Conservation (phyloP, 2,329 filamentous ascomycete species). For the Ambrosiella xylebori region DNA sequence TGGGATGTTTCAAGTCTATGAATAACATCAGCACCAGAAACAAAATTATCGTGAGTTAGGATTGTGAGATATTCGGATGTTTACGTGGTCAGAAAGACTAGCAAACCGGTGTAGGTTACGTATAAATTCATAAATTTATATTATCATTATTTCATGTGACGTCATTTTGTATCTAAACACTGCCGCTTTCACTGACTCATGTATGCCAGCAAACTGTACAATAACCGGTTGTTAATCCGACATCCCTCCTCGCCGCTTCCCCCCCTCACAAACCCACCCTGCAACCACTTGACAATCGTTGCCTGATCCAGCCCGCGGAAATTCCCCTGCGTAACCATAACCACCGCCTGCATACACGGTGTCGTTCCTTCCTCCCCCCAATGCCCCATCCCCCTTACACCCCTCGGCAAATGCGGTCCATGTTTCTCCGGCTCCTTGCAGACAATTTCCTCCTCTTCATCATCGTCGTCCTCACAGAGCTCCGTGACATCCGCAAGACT, state of each 20-base stretch:
- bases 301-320: constrained; percentile 16
- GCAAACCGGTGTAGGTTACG: no score
- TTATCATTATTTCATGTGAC: background rate
- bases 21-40: no score
- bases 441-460: constrained; percentile 1
- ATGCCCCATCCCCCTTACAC: background rate
- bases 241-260: constrained; percentile 17
- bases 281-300: constrained; percentile 16
- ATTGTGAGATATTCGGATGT: no score
- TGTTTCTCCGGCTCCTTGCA: constrained; percentile 7
- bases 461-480: background rate
- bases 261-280: constrained; percentile 17
- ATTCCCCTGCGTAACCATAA: constrained; percentile 20
- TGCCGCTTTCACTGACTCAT: constrained; percentile 15
- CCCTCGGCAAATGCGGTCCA: constrained; percentile 4
- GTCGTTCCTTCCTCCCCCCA: constrained; percentile 16
- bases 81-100: no score
- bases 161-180: background rate
- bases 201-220: constrained; percentile 17
- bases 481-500: background rate
- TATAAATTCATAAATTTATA: background rate
- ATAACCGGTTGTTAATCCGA: constrained; percentile 18
- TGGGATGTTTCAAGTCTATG: no score
- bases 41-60: no score
- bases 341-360: constrained; percentile 19